Evolutionary conservation across 129 eudicot genomes (phyloP).

Genomic region (Helianthus tuberosus): DNA sequence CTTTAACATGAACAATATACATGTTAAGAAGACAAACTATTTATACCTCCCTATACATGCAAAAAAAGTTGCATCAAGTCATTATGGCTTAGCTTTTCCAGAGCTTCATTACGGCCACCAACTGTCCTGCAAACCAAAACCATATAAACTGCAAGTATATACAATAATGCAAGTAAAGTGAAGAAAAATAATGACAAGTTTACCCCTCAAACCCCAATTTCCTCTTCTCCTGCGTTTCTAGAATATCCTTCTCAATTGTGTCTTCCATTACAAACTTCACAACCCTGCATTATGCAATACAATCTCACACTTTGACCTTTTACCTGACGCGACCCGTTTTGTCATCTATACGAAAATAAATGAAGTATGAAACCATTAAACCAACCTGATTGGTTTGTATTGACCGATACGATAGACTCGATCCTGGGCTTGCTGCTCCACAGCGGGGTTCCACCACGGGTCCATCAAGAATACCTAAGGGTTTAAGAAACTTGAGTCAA

Average conservation of each 20-base stretch:
- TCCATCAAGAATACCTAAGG: slow-evolving; percentile 94
- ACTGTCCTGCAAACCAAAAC: slow-evolving; percentile 58
- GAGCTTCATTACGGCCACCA: slow-evolving; percentile 74
- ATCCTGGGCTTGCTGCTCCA: slow-evolving; percentile 90
- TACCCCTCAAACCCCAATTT: slow-evolving; percentile 90
- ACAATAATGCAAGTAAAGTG: not conserved
- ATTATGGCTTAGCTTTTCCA: slow-evolving; percentile 62
- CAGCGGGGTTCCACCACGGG: slow-evolving; percentile 99
- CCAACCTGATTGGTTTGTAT: slow-evolving; percentile 78
- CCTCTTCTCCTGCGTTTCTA: slow-evolving; percentile 88
- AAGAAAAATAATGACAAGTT: slow-evolving; percentile 11
- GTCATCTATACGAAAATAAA: not conserved
- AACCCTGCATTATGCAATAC: slow-evolving; percentile 47
- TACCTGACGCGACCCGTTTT: too few species aligned
- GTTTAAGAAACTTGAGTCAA: not conserved
- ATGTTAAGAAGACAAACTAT: not conserved
- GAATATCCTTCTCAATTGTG: slow-evolving; percentile 86
- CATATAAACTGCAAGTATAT: not conserved
- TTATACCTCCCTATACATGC: not conserved
- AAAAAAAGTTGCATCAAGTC: slow-evolving; percentile 73
- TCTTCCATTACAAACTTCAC: slow-evolving; percentile 83
- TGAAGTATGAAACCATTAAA: slow-evolving; percentile 11
- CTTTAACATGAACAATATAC: not conserved
- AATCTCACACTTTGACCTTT: slow-evolving; percentile 7
- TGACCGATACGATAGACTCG: slow-evolving; percentile 95